phyloP scores from a whole-genome alignment of 257 asterid species.

The Osmanthus fragrans region DNA sequence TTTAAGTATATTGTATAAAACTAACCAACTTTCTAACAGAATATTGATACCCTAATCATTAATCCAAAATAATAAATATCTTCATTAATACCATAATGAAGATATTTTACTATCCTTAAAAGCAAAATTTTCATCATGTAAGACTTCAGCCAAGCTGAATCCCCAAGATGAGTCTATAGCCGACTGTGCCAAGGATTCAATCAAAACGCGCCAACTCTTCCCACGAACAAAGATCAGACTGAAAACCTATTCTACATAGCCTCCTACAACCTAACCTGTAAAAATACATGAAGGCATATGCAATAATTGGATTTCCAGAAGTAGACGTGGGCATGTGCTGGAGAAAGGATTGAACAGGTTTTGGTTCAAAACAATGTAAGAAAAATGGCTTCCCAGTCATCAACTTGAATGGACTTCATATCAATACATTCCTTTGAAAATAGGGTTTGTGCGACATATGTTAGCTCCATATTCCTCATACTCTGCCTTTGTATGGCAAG shows the following conservation, averaged over 20 bases:
- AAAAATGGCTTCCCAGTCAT: conserved; percentile 17
- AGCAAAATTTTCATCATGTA: background rate
- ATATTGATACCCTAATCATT: conserved; percentile 18
- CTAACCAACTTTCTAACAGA: conserved; percentile 21
- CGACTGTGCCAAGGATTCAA: background rate
- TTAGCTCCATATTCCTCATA: conserved; percentile 95
- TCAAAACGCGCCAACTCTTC: background rate
- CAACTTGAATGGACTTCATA: conserved; percentile 17
- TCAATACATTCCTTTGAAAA: conserved; percentile 97
- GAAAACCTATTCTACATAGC: conserved; percentile 5
- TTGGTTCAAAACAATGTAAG: background rate
- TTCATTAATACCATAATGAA: background rate
- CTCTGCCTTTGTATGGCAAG: conserved; percentile 98
- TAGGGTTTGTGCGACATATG: conserved; percentile 94
- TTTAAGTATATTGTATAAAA: background rate
- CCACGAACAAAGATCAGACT: background rate
- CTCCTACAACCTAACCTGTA: conserved; percentile 24
- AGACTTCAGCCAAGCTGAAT: background rate
- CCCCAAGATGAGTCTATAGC: background rate
- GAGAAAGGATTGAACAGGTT: conserved; percentile 5
- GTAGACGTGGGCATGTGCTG: conserved; percentile 2
- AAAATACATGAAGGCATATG: conserved; percentile 14
- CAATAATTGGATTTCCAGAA: conserved; percentile 19
- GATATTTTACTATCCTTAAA: background rate
- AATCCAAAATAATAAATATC: background rate